These are phyloP conservation scores for Pythium biforme DNA, from an alignment of 352 stramenopile genomes.

Conservation along the genomic window DNA sequence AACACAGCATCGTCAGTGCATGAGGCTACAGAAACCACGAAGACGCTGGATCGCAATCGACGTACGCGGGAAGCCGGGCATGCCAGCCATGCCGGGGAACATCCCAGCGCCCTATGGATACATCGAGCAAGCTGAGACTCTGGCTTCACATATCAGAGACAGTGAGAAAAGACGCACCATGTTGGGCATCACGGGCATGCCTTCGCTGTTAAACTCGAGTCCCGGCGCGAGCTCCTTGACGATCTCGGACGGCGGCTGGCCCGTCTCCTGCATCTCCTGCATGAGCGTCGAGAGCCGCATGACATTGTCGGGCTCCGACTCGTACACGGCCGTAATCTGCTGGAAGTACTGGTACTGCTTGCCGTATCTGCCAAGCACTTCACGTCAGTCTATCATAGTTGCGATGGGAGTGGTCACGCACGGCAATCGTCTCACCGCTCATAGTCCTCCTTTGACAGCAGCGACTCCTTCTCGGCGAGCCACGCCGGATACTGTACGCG, in stretches of 20 bases:
- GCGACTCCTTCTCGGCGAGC: slow-evolving; percentile 92
- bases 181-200: slow-evolving; percentile 96
- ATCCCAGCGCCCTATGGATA: slow-evolving; percentile 56
- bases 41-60: too few species aligned
- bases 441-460: slow-evolving; percentile 92
- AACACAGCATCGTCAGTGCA: slow-evolving; percentile 5
- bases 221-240: slow-evolving; percentile 98
- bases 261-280: slow-evolving; percentile 94
- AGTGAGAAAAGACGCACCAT: slow-evolving; percentile 50
- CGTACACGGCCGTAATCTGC: slow-evolving; percentile 95
- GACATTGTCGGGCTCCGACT: slow-evolving; percentile 97
- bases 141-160: neutral
- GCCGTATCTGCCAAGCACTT: slow-evolving; percentile 74
- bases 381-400: neutral
- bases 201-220: slow-evolving; percentile 96
- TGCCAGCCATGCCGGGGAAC: slow-evolving; percentile 82
- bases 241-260: slow-evolving; percentile 96
- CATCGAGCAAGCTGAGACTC: neutral
- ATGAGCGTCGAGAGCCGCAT: slow-evolving; percentile 95
- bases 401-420: neutral
- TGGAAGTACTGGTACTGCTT: slow-evolving; percentile 98
- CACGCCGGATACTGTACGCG: slow-evolving; percentile 94
- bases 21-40: neutral
- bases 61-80: slow-evolving; percentile 76
- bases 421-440: slow-evolving; percentile 39